phyloP scores from a whole-genome alignment of 179 eudicot species.

The Sideroxylon spinosum region DNA sequence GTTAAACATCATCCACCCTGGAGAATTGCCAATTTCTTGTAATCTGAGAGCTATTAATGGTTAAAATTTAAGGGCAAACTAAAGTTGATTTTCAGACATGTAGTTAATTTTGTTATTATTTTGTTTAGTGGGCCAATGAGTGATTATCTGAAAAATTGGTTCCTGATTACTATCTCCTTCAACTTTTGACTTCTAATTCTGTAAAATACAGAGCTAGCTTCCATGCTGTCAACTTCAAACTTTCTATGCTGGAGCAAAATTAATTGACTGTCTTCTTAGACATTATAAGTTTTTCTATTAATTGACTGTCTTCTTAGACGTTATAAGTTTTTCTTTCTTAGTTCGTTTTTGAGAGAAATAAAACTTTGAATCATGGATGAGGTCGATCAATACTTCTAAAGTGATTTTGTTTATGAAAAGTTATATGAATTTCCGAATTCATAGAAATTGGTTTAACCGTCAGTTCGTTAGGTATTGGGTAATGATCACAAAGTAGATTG shows the following conservation, averaged over 20 bases:
- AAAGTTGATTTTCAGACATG: neutral
- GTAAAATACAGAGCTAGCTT: neutral
- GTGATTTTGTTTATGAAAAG: neutral
- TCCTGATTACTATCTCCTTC: neutral
- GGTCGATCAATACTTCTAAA: neutral
- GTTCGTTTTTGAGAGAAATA: neutral
- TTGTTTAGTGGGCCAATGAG: neutral
- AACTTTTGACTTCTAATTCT: neutral
- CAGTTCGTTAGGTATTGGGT: slow-evolving; percentile 1
- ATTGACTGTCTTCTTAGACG: neutral
- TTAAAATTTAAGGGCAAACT: neutral
- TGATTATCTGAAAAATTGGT: neutral
- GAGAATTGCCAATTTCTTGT: neutral
- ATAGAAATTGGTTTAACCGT: neutral
- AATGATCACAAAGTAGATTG: neutral
- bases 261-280: neutral
- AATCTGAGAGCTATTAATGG: neutral
- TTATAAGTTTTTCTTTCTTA: no score
- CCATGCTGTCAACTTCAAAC: neutral
- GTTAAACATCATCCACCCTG: neutral
- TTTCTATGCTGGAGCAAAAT: neutral
- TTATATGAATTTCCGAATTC: neutral
- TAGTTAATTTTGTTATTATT: slow-evolving; percentile 1
- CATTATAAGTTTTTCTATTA: no score
- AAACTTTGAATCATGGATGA: neutral